Evolutionary conservation across 345 rosid species (phyloP).

Genomic region (Garcia nutans): DNA sequence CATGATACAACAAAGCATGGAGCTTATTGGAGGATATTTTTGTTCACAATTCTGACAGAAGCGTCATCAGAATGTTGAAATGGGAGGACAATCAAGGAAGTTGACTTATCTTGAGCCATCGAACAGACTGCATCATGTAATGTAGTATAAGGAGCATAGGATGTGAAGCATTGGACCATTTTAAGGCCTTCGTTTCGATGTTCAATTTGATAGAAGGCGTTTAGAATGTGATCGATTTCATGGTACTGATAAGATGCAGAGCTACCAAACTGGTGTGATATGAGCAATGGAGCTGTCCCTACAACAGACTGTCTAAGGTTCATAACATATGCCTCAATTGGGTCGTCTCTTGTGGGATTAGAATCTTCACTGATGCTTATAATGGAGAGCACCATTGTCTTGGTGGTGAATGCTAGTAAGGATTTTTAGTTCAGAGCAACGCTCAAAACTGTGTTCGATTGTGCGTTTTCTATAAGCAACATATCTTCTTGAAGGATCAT

Average conservation of each 20-base stretch:
- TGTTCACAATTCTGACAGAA: conserved; percentile 23
- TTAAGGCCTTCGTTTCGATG: conserved; percentile 22
- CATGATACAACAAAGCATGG: conserved; percentile 39
- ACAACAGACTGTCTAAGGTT: conserved; percentile 34
- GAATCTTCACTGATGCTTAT: conserved; percentile 33
- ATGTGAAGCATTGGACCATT: conserved; percentile 38
- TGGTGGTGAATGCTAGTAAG: conserved; percentile 43
- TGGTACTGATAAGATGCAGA: not conserved
- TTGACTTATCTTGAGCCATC: conserved; percentile 33
- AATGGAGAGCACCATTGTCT: conserved; percentile 32
- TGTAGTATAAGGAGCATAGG: conserved; percentile 34
- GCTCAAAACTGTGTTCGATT: conserved; percentile 25
- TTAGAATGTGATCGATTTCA: conserved; percentile 1
- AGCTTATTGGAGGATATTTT: conserved; percentile 26
- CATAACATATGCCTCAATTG: conserved; percentile 33
- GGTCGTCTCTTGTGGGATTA: conserved; percentile 28
- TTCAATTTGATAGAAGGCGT: conserved; percentile 18
- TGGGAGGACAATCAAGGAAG: conserved; percentile 35
- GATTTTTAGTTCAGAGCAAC: conserved; percentile 30
- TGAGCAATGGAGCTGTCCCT: conserved; percentile 13
- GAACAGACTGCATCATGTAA: conserved; percentile 49
- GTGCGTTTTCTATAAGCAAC: conserved; percentile 39
- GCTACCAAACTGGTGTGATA: not conserved
- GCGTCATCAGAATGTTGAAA: conserved; percentile 20
- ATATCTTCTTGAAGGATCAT: conserved; percentile 41